Evolutionary conservation across 176 grass and related monocot species (phyloP).

Genomic region (Eleusine coracana): DNA sequence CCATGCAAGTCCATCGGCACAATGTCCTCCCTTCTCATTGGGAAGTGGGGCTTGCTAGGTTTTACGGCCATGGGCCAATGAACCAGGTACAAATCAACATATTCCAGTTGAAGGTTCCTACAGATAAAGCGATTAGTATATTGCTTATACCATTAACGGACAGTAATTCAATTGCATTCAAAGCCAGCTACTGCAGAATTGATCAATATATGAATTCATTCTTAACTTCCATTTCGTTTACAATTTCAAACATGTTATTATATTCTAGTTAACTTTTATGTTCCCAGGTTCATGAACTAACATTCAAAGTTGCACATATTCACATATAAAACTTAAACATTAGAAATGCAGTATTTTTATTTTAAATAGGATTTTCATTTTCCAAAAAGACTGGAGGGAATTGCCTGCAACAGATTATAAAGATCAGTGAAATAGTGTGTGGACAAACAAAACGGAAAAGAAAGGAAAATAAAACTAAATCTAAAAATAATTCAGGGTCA

Average conservation of each 20-base stretch:
- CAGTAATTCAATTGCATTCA: neutral
- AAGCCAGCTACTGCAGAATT: neutral
- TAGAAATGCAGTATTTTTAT: neutral
- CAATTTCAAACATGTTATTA: neutral
- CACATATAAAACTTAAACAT: neutral
- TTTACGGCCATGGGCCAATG: slow-evolving; percentile 61
- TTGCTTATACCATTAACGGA: slow-evolving; percentile 8
- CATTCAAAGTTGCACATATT: neutral
- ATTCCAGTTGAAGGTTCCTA: slow-evolving; percentile 66
- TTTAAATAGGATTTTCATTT: neutral
- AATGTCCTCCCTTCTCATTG: slow-evolving; percentile 55
- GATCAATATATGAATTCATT: neutral
- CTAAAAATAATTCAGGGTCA: neutral
- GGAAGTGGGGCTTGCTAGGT: slow-evolving; percentile 39
- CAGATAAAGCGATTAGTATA: neutral
- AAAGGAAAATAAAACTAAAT: neutral
- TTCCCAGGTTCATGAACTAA: neutral
- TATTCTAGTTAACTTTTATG: neutral
- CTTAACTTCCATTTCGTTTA: neutral
- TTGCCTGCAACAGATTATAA: neutral
- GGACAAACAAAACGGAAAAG: neutral
- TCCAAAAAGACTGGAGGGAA: neutral
- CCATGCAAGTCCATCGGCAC: slow-evolving; percentile 48
- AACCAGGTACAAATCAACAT: slow-evolving; percentile 69
- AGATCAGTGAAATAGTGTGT: neutral